These are phyloP conservation scores for Pouteria glomerata DNA, from an alignment of 148 eudicot genomes.

Conservation along the genomic window DNA sequence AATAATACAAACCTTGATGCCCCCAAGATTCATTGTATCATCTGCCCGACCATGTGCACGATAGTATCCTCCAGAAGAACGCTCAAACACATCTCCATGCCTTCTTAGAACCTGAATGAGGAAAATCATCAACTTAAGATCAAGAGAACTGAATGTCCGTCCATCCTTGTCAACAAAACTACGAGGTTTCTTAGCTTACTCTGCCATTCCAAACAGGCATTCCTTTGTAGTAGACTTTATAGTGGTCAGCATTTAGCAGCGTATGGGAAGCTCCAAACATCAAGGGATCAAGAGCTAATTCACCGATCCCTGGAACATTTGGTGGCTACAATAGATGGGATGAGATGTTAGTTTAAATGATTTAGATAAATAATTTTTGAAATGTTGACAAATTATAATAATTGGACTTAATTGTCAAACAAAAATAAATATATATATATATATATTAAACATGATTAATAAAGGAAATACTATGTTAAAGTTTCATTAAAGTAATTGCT, in stretches of 20 bases:
- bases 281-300: slow-evolving; percentile 78
- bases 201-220: slow-evolving; percentile 88
- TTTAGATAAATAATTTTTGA: neutral
- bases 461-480: neutral
- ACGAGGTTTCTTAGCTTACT: slow-evolving; percentile 32
- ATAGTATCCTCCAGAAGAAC: slow-evolving; percentile 71
- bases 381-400: neutral
- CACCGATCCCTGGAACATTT: slow-evolving; percentile 67
- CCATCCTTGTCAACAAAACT: neutral
- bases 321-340: slow-evolving; percentile 45
- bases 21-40: slow-evolving; percentile 99
- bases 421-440: neutral
- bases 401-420: neutral
- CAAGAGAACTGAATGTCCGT: neutral
- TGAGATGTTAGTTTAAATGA: slow-evolving; percentile 2
- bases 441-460: neutral
- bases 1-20: slow-evolving; percentile 65
- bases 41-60: slow-evolving; percentile 97
- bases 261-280: slow-evolving; percentile 89
- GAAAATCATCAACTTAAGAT: neutral
- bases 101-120: slow-evolving; percentile 63
- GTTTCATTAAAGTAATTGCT: neutral
- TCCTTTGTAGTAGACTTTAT: slow-evolving; percentile 70
- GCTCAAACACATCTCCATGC: slow-evolving; percentile 95
- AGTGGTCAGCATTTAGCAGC: slow-evolving; percentile 80